These are phyloP conservation scores for Castanopsis chinensis DNA, from an alignment of 306 rosid genomes.

Conservation along the genomic window DNA sequence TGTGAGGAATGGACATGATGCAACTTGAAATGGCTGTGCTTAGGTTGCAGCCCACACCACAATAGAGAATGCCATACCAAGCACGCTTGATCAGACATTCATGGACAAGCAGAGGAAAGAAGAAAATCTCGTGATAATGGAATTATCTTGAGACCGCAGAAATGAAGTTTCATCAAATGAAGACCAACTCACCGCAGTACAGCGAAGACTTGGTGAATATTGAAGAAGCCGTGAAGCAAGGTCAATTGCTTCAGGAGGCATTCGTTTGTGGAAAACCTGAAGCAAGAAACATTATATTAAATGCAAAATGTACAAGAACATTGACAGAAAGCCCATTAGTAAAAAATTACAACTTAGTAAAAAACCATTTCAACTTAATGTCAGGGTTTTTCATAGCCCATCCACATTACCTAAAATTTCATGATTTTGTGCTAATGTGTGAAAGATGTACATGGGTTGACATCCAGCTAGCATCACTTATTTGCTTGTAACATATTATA, in stretches of 20 bases:
- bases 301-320: slow-evolving; percentile 16
- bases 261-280: slow-evolving; percentile 89
- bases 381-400: neutral
- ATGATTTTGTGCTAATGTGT: neutral
- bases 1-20: neutral
- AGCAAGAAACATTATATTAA: slow-evolving; percentile 16
- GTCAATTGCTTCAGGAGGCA: slow-evolving; percentile 99
- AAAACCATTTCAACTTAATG: neutral
- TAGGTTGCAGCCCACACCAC: slow-evolving; percentile 8
- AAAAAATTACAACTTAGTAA: too few relatives aligned
- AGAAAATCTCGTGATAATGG: neutral
- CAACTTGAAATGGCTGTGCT: slow-evolving; percentile 2
- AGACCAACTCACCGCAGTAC: slow-evolving; percentile 72
- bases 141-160: slow-evolving; percentile 2
- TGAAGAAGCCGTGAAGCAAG: slow-evolving; percentile 97
- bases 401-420: neutral
- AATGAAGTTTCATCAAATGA: neutral
- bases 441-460: neutral
- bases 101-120: neutral
- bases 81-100: neutral
- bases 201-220: slow-evolving; percentile 93
- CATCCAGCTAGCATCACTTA: neutral
- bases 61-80: slow-evolving; percentile 14
- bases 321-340: neutral
- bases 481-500: neutral